These are phyloP conservation scores for Hirsutella minnesotensis DNA, from an alignment of 2,329 filamentous ascomycete genomes.

Conservation along the genomic window DNA sequence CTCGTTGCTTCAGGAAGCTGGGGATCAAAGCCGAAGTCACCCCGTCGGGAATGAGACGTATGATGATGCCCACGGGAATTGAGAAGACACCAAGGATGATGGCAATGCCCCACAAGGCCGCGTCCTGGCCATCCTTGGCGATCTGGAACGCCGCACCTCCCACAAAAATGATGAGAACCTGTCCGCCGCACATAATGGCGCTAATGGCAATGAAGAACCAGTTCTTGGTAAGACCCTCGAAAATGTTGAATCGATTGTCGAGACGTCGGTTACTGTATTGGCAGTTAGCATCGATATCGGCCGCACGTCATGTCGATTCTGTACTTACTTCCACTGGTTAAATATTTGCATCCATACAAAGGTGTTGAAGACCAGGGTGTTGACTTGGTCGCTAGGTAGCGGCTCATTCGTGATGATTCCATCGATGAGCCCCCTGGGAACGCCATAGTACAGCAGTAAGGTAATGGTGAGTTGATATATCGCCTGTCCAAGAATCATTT, in stretches of 20 bases:
- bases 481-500: constrained; percentile 93
- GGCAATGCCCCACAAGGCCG: constrained; percentile 76
- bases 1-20: constrained; percentile 37
- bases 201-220: constrained; percentile 85
- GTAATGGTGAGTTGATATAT: constrained; percentile 76
- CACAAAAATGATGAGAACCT: constrained; percentile 81
- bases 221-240: constrained; percentile 76
- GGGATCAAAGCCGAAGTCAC: constrained; percentile 42
- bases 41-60: constrained; percentile 73
- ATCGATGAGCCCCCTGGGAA: constrained; percentile 26
- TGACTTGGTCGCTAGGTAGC: constrained; percentile 35
- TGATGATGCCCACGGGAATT: constrained; percentile 67
- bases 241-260: constrained; percentile 92
- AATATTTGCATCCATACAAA: constrained; percentile 99
- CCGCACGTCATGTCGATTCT: not conserved
- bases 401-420: constrained; percentile 37
- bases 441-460: constrained; percentile 71
- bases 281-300: not conserved
- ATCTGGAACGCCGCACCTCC: constrained; percentile 75
- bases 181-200: constrained; percentile 74
- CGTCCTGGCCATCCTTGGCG: constrained; percentile 39
- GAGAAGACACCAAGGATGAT: constrained; percentile 76
- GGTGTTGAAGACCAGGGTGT: constrained; percentile 89
- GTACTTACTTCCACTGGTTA: constrained; percentile 82
- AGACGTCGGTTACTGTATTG: constrained; percentile 65